Evolutionary conservation across 2,329 filamentous ascomycete species (phyloP).

Genomic region (Aureobasidium pullulans): DNA sequence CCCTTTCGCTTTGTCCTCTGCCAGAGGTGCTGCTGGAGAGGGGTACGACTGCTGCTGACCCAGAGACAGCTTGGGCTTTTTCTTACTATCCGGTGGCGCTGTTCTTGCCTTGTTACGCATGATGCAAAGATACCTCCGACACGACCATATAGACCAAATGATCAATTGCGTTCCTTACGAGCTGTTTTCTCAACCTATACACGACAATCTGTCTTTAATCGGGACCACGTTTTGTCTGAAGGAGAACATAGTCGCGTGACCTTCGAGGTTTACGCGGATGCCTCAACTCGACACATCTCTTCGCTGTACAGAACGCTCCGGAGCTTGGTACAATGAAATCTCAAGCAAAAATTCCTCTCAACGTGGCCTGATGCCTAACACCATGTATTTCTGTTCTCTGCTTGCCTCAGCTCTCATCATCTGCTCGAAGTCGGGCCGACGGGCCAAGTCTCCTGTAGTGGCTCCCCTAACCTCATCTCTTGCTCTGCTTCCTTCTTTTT

Average conservation of each 20-base stretch:
- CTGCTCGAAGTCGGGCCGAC: background rate
- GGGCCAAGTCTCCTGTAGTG: background rate
- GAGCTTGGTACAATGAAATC: background rate
- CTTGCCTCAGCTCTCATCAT: background rate
- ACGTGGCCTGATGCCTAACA: background rate
- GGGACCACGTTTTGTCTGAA: background rate
- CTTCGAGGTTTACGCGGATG: background rate
- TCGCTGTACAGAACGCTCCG: too few species aligned
- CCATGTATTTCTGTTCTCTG: background rate
- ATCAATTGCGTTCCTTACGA: background rate
- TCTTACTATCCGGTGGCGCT: background rate
- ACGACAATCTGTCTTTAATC: background rate
- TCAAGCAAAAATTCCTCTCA: background rate
- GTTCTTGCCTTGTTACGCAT: background rate
- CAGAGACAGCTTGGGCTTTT: background rate
- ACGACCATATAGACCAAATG: constrained; percentile 6
- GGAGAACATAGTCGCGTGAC: background rate
- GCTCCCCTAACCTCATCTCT: background rate
- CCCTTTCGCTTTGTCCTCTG: background rate
- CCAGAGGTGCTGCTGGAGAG: background rate
- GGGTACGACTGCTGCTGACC: background rate
- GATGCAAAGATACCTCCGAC: constrained; percentile 13
- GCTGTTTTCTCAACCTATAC: background rate
- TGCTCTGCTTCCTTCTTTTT: background rate
- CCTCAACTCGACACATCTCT: background rate